These are phyloP conservation scores for Excoecaria cochinchinensis DNA, from an alignment of 345 rosid genomes.

Conservation along the genomic window DNA sequence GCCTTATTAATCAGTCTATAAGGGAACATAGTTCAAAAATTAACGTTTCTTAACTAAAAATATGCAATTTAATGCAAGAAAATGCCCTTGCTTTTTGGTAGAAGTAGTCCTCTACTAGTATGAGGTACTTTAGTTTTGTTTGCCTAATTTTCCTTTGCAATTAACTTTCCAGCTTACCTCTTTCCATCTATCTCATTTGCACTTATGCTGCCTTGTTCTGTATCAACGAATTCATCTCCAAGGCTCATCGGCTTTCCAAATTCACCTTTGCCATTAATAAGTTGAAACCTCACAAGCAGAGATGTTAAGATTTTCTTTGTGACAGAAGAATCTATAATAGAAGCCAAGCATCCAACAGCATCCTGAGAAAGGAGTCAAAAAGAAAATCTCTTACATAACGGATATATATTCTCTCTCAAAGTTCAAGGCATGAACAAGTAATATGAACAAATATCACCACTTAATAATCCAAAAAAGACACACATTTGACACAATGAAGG, in stretches of 20 bases:
- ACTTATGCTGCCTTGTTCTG: conserved; percentile 33
- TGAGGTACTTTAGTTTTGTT: background rate
- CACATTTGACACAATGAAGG: background rate
- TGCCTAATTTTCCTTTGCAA: background rate
- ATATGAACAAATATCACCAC: background rate
- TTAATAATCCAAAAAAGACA: background rate
- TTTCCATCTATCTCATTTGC: conserved; percentile 38
- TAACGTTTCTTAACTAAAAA: background rate
- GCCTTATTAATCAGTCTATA: background rate
- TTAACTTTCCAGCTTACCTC: conserved; percentile 42
- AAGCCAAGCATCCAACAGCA: conserved; percentile 82
- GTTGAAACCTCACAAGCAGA: conserved; percentile 54
- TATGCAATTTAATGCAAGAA: background rate
- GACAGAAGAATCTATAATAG: conserved; percentile 63
- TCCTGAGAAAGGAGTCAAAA: conserved; percentile 52
- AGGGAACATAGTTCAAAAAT: background rate
- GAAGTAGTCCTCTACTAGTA: background rate
- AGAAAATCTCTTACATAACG: background rate
- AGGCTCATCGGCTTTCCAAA: conserved; percentile 29
- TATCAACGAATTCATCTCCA: conserved; percentile 33
- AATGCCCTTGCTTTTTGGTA: background rate
- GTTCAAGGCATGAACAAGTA: background rate
- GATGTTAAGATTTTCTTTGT: conserved; percentile 57
- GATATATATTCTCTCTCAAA: background rate
- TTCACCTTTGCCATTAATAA: conserved; percentile 47